These are phyloP conservation scores for Alternaria solani DNA, from an alignment of 2,329 filamentous ascomycete genomes.

Conservation along the genomic window DNA sequence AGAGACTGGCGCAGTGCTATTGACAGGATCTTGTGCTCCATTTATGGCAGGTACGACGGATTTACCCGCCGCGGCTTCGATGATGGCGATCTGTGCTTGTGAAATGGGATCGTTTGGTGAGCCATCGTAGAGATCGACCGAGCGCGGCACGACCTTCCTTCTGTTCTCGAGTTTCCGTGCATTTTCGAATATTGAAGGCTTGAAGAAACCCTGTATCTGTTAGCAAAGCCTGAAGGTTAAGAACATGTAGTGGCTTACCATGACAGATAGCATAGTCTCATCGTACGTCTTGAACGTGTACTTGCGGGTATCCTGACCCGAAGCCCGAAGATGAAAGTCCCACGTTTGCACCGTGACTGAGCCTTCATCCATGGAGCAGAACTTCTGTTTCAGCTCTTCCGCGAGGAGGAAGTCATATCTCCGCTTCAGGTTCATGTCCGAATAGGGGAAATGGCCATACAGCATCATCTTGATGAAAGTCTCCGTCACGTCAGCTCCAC, in stretches of 20 bases:
- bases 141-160: slow-evolving; percentile 82
- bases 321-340: slow-evolving; percentile 89
- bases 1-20: slow-evolving; percentile 57
- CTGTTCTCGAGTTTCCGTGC: slow-evolving; percentile 79
- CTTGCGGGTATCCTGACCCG: slow-evolving; percentile 87
- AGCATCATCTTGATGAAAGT: slow-evolving; percentile 98
- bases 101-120: slow-evolving; percentile 92
- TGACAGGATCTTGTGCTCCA: slow-evolving; percentile 46
- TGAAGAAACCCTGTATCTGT: slow-evolving; percentile 74
- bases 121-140: slow-evolving; percentile 92
- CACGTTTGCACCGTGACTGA: slow-evolving; percentile 88
- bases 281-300: slow-evolving; percentile 98
- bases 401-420: slow-evolving; percentile 93
- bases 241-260: slow-evolving; percentile 58
- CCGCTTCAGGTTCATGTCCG: slow-evolving; percentile 88
- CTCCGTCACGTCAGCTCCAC: slow-evolving; percentile 90
- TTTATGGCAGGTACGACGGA: slow-evolving; percentile 33
- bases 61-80: slow-evolving; percentile 59
- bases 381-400: slow-evolving; percentile 93
- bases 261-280: slow-evolving; percentile 90
- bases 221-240: slow-evolving; percentile 12
- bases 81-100: slow-evolving; percentile 76
- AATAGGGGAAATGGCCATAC: slow-evolving; percentile 93
- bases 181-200: slow-evolving; percentile 86
- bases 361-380: slow-evolving; percentile 88